phyloP scores from a whole-genome alignment of 1,139 yeast species.

The Hemisphaericaspora xylofermentans region DNA sequence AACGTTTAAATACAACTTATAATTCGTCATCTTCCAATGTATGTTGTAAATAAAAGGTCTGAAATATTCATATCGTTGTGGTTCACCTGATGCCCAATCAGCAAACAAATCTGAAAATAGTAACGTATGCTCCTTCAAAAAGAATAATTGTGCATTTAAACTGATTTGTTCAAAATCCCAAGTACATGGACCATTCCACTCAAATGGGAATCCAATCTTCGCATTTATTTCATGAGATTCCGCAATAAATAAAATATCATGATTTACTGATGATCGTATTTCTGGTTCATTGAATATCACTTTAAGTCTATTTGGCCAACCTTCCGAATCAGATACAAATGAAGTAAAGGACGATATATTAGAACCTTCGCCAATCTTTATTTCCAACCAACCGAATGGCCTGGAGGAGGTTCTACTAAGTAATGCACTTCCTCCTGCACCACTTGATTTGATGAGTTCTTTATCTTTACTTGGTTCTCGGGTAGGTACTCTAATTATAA shows the following conservation, averaged over 20 bases:
- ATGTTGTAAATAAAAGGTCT: constrained; percentile 66
- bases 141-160: constrained; percentile 54
- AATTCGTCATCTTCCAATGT: constrained; percentile 58
- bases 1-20: constrained; percentile 68
- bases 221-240: constrained; percentile 56
- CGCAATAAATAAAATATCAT: constrained; percentile 71
- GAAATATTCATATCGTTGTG: constrained; percentile 71
- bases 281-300: constrained; percentile 59
- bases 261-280: constrained; percentile 81
- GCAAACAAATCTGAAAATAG: constrained; percentile 69
- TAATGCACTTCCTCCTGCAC: constrained; percentile 8
- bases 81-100: constrained; percentile 78
- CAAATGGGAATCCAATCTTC: constrained; percentile 65
- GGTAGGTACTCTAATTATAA: constrained; percentile 76
- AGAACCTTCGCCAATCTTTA: constrained; percentile 59
- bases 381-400: constrained; percentile 91
- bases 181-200: constrained; percentile 75
- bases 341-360: constrained; percentile 48
- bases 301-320: constrained; percentile 56
- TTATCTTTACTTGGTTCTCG: constrained; percentile 80
- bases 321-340: constrained; percentile 51
- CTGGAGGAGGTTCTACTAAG: constrained; percentile 24
- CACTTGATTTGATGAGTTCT: constrained; percentile 22
- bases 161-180: constrained; percentile 67
- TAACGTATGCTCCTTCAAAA: constrained; percentile 81